A percentile compares a stretch with the other conserved stretches of the same genome.
These are phyloP conservation scores for Penicillium sp. DNA, from an alignment of 2,329 filamentous ascomycete genomes.

Conservation along the genomic window DNA sequence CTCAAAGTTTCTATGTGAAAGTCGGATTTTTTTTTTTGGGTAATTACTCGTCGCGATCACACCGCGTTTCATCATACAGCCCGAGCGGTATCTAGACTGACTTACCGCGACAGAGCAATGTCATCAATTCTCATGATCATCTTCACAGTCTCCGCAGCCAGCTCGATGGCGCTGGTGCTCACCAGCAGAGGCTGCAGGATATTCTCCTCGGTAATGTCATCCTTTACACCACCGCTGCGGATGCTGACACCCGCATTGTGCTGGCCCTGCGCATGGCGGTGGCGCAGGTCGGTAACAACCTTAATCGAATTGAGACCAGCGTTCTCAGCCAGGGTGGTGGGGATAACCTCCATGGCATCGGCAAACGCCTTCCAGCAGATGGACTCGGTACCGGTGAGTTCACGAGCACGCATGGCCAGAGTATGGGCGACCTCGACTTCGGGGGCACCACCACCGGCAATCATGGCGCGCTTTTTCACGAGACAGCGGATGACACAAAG, in stretches of 20 bases:
- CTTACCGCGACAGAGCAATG: constrained; percentile 56
- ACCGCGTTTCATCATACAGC: constrained; percentile 29
- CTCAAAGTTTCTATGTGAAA: constrained; percentile 14
- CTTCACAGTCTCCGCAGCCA: constrained; percentile 98
- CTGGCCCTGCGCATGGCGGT: constrained; percentile 92
- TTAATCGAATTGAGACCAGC: constrained; percentile 98
- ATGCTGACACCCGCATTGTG: constrained; percentile 97
- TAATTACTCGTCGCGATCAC: constrained; percentile 27
- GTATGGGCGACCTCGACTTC: constrained; percentile 94
- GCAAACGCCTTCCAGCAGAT: constrained; percentile 99
- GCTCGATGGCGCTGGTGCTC: constrained; percentile 94
- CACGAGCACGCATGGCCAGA: constrained; percentile 76
- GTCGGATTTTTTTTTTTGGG: constrained; percentile 20
- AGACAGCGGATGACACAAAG: constrained; percentile 96
- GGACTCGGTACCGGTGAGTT: constrained; percentile 84
- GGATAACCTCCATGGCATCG: constrained; percentile 94
- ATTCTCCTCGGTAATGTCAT: constrained; percentile 94
- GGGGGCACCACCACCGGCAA: constrained; percentile 91
- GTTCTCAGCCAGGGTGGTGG: constrained; percentile 95
- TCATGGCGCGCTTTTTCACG: constrained; percentile 99
- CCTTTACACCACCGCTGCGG: constrained; percentile 94
- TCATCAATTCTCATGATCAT: constrained; percentile 75
- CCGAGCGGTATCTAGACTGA: constrained; percentile 14
- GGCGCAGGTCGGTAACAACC: constrained; percentile 92
- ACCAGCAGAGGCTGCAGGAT: constrained; percentile 94